Conservation (phyloP, 257 asterid species). For the Solanum stenotomum region DNA sequence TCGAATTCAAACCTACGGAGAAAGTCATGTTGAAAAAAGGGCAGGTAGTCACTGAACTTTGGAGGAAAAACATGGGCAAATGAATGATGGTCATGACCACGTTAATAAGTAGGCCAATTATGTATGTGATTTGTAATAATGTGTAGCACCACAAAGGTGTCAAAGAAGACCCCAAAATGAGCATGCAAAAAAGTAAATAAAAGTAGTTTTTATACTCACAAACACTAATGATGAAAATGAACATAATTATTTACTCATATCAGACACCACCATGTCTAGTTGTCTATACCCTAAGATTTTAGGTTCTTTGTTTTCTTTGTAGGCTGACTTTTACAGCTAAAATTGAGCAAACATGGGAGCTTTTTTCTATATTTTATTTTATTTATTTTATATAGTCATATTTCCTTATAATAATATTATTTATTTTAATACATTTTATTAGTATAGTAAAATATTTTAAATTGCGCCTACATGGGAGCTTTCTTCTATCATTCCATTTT, state of each 20-base stretch:
- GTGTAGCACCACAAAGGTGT: constrained; percentile 2
- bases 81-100: neutral
- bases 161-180: constrained; percentile 10
- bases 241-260: neutral
- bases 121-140: neutral
- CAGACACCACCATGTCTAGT: neutral
- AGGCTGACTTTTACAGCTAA: constrained; percentile 6
- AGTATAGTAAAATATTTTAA: neutral
- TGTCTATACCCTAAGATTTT: neutral
- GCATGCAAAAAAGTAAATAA: constrained; percentile 6
- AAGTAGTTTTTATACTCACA: constrained; percentile 5
- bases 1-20: neutral
- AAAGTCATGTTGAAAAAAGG: too few species aligned
- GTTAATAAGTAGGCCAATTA: neutral
- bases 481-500: neutral
- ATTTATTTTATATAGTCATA: neutral
- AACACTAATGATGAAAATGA: neutral
- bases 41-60: neutral
- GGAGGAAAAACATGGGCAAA: neutral
- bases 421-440: neutral
- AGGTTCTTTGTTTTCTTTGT: neutral
- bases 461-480: constrained; percentile 1
- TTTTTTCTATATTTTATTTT: neutral
- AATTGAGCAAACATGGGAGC: constrained; percentile 4
- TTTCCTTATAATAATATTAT: neutral